Evolutionary conservation across 805 yeast species (phyloP).

Genomic region (Saccharomyces kudriavzevii): DNA sequence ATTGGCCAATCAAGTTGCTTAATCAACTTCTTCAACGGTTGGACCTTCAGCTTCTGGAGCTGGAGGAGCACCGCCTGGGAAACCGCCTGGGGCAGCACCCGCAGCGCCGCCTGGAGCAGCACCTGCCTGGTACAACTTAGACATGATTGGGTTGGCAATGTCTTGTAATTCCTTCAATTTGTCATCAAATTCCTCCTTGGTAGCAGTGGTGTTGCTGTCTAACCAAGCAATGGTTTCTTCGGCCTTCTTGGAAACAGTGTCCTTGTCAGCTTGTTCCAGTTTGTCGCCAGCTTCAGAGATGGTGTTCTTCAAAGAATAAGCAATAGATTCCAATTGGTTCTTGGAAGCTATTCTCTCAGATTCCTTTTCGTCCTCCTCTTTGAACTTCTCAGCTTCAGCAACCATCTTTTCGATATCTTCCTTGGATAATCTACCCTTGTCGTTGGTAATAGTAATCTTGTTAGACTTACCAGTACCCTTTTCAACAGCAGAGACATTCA

Average conservation of each 20-base stretch:
- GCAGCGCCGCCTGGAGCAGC: slow-evolving; percentile 76
- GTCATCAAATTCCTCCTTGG: slow-evolving; percentile 82
- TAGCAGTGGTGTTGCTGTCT: slow-evolving; percentile 82
- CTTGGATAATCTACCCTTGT: slow-evolving; percentile 93
- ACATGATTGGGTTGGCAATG: slow-evolving; percentile 88
- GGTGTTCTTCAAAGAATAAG: slow-evolving; percentile 83
- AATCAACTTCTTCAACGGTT: slow-evolving; percentile 79
- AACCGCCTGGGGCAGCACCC: slow-evolving; percentile 49
- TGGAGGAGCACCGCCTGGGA: slow-evolving; percentile 51
- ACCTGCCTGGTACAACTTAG: slow-evolving; percentile 81
- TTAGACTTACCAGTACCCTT: slow-evolving; percentile 95
- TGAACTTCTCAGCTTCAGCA: slow-evolving; percentile 89
- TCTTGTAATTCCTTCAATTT: slow-evolving; percentile 92
- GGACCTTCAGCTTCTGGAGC: slow-evolving; percentile 59
- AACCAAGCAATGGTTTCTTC: slow-evolving; percentile 80
- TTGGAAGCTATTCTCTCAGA: slow-evolving; percentile 82
- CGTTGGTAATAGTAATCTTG: slow-evolving; percentile 94
- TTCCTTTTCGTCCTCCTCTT: slow-evolving; percentile 90
- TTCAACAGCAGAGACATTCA: slow-evolving; percentile 90
- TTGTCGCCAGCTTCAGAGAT: slow-evolving; percentile 68
- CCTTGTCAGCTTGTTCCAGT: slow-evolving; percentile 58
- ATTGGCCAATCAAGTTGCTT: slow-evolving; percentile 16
- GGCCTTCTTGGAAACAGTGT: slow-evolving; percentile 67
- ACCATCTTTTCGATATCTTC: slow-evolving; percentile 96
- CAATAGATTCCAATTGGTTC: slow-evolving; percentile 90